Evolutionary conservation across 495 filamentous ascomycete genomes (phyloP).

Genomic region (Neurospora sp.): DNA sequence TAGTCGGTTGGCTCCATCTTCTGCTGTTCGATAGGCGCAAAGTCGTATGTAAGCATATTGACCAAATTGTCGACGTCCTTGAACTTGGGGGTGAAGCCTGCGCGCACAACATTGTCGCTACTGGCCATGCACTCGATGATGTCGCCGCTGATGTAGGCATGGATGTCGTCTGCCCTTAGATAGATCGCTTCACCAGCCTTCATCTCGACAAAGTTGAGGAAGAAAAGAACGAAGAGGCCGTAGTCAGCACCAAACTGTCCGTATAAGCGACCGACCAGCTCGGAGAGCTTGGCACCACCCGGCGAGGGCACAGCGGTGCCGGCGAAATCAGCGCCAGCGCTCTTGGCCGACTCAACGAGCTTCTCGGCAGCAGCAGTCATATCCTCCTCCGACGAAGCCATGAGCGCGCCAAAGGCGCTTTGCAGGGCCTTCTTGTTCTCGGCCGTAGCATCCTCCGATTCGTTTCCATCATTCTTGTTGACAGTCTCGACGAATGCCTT

Average conservation of each 20-base stretch:
- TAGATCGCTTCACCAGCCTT: constrained; percentile 90
- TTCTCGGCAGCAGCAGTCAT: constrained; percentile 54
- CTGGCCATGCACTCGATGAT: constrained; percentile 99
- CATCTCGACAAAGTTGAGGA: constrained; percentile 43
- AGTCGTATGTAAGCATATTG: constrained; percentile 85
- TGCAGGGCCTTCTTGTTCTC: constrained; percentile 77
- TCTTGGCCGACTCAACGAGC: constrained; percentile 62
- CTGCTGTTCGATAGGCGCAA: constrained; percentile 86
- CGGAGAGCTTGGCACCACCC: constrained; percentile 56
- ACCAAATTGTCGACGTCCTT: constrained; percentile 92
- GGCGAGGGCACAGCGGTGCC: constrained; percentile 24
- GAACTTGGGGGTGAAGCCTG: constrained; percentile 96
- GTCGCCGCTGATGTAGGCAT: constrained; percentile 91
- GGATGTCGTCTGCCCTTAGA: constrained; percentile 89
- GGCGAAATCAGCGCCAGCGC: constrained; percentile 51
- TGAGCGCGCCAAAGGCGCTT: constrained; percentile 61
- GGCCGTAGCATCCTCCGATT: constrained; percentile 37
- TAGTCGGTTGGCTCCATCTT: constrained; percentile 83
- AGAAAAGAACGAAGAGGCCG: constrained; percentile 38
- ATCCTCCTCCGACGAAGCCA: constrained; percentile 60
- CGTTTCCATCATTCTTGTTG: constrained; percentile 48
- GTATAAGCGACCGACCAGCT: constrained; percentile 66
- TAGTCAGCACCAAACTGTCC: constrained; percentile 37
- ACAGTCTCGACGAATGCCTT: constrained; percentile 59
- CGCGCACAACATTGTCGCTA: constrained; percentile 94